phyloP scores from a whole-genome alignment of 2,329 filamentous ascomycete species.

The Pseudogymnoascus sp. region DNA sequence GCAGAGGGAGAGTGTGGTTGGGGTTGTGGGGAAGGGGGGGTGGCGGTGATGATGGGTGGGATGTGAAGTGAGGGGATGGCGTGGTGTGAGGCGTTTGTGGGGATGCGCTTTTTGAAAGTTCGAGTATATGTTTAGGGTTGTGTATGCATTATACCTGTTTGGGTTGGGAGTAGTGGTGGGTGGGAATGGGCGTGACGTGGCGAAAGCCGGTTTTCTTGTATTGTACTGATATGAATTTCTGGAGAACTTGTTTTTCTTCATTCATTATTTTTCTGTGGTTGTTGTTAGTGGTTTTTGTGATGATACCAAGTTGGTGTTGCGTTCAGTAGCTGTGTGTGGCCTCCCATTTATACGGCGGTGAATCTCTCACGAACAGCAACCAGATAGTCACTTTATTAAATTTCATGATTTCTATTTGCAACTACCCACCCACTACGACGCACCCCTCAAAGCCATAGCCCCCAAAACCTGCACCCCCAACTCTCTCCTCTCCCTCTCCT shows the following conservation, averaged over 20 bases:
- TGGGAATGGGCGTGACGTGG: not conserved
- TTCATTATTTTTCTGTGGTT: not conserved
- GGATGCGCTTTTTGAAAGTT: not conserved
- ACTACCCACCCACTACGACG: constrained; percentile 18
- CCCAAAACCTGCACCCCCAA: constrained; percentile 65
- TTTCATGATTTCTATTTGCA: not conserved
- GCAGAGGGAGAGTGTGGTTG: constrained; percentile 22
- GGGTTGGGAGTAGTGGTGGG: not conserved
- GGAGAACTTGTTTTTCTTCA: not conserved
- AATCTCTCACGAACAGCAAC: not conserved
- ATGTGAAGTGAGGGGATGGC: not conserved
- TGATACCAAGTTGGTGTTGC: no score
- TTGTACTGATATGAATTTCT: constrained; percentile 3
- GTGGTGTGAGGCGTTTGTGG: not conserved
- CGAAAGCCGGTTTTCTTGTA: constrained; percentile 1
- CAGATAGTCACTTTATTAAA: not conserved
- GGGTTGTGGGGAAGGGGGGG: constrained; percentile 23
- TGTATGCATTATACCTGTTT: constrained; percentile 1
- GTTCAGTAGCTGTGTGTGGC: not conserved
- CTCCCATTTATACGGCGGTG: not conserved
- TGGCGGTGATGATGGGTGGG: constrained; percentile 19
- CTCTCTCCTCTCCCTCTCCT: constrained; percentile 40
- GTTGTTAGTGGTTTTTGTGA: not conserved
- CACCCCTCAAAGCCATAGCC: constrained; percentile 68
- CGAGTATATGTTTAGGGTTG: constrained; percentile 6